Percentiles rank a stretch among this genome's conserved stretches.
Evolutionary conservation across 2,329 filamentous ascomycete species (phyloP).

Genomic region (Cercospora sp.): DNA sequence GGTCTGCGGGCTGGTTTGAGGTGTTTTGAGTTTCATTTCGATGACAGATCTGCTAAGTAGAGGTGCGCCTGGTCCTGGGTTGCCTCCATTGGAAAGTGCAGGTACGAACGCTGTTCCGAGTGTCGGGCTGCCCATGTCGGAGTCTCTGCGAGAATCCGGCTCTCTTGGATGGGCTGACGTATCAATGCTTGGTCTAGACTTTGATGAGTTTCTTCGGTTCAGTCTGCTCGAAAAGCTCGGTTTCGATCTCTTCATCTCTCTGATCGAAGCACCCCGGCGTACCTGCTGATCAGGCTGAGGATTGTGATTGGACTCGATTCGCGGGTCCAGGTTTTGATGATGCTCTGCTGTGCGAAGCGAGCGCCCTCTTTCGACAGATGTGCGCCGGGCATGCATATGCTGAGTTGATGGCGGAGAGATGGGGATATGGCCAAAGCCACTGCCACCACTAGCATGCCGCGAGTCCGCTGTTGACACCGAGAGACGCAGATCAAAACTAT

Average conservation of each 20-base stretch:
- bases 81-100: not conserved
- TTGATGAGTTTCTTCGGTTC: not conserved
- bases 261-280: conserved; percentile 18
- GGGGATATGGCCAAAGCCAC: conserved; percentile 37
- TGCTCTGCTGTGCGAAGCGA: not conserved
- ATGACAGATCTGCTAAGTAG: conserved; percentile 30
- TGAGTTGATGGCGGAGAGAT: conserved; percentile 35
- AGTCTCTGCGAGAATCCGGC: not conserved
- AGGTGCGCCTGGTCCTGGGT: conserved; percentile 20
- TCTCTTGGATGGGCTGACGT: not conserved
- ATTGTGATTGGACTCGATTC: conserved; percentile 28
- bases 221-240: conserved; percentile 5
- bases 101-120: not conserved
- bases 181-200: not conserved
- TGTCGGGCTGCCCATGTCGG: not conserved
- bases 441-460: conserved; percentile 16
- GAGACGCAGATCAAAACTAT: conserved; percentile 28
- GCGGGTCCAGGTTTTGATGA: conserved; percentile 9
- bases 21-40: conserved; percentile 25
- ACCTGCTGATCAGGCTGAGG: conserved; percentile 29
- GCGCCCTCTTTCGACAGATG: not conserved
- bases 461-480: conserved; percentile 15
- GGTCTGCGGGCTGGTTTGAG: conserved; percentile 22
- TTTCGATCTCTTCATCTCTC: conserved; percentile 17
- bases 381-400: not conserved